A percentile compares a stretch with the other conserved stretches of the same genome.
phyloP scores from a whole-genome alignment of 2,329 filamentous ascomycete genomes.

The Ascochyta viciae-villosae region DNA sequence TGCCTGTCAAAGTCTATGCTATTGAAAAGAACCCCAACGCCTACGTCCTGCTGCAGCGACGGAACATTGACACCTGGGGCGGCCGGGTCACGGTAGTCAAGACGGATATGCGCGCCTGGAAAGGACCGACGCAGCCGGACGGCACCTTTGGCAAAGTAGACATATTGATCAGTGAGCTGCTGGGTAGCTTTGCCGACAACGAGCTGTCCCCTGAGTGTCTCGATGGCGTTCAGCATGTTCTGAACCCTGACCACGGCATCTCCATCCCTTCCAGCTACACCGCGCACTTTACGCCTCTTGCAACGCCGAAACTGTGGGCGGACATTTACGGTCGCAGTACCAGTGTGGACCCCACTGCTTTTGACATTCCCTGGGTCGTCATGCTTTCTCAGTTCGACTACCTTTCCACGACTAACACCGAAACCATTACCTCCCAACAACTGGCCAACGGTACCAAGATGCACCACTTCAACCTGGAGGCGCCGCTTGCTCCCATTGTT shows the following conservation, averaged over 20 bases:
- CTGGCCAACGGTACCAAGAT: slow-evolving; percentile 51
- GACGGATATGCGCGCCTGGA: slow-evolving; percentile 97
- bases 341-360: slow-evolving; percentile 70
- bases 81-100: slow-evolving; percentile 85
- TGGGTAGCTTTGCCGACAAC: slow-evolving; percentile 96
- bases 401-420: slow-evolving; percentile 65
- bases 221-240: slow-evolving; percentile 90
- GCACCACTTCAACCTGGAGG: slow-evolving; percentile 41
- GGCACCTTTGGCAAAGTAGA: slow-evolving; percentile 74
- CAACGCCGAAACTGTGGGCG: slow-evolving; percentile 82
- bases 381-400: slow-evolving; percentile 90
- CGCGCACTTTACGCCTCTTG: slow-evolving; percentile 89
- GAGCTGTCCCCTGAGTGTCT: slow-evolving; percentile 96
- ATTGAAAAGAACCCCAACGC: slow-evolving; percentile 99
- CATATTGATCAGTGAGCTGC: slow-evolving; percentile 90
- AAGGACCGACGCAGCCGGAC: slow-evolving; percentile 70
- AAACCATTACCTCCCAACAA: slow-evolving; percentile 56
- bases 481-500: slow-evolving; percentile 57
- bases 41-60: slow-evolving; percentile 87
- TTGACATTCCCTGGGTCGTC: slow-evolving; percentile 93
- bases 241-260: slow-evolving; percentile 82
- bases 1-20: slow-evolving; percentile 85
- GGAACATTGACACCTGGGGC: slow-evolving; percentile 81
- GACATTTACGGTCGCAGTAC: slow-evolving; percentile 73
- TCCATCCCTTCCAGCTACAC: slow-evolving; percentile 95